Evolutionary conservation across 2,329 filamentous ascomycete genomes (phyloP), one percentile per base, ranked within the genome.

Genomic region (Apiospora sp.): DNA sequence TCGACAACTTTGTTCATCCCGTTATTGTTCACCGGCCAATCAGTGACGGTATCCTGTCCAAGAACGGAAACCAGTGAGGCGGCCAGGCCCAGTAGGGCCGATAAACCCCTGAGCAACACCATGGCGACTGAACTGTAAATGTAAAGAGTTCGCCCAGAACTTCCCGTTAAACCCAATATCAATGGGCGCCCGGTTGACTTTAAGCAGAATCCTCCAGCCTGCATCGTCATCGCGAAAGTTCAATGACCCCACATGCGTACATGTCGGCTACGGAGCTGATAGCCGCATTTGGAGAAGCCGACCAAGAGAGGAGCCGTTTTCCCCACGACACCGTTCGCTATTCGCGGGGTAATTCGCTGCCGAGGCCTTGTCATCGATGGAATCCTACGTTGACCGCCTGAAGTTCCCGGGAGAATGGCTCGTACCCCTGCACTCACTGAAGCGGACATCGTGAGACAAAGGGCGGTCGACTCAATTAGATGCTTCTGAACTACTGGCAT

Each of bases 1-100:
- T 81, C 75, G 27, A 82, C 80, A 34, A 82, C 71, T 24, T 80
- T 73, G 24, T 78, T 82, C 24, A 82, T 74, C 1, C 79, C 79
- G 72, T 82, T 79, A 61, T 80, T 77, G 37, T 79, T 79, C 6
- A 82, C 30, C 12, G 79, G 80, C 79, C 80, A 78, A 69, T 75
- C 70, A 24, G 72, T 73, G 10, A 74, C 54, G 51, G 61, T 75
- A 7, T 72, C 70, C 49, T 74, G 75, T 67, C 72, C 72, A 24
- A 73, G 43, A 69, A 73, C 73, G 41, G 70, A 34, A 71, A 49
- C 51, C n/a, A 75, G 51, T 22, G 69, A 72, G 13, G 48, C 58
- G 4, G 68, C 69, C 51, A 74, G 64, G 71, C 70, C 72, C 43
- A 72, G 68, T 19, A 74, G 13, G 41, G 43, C 58, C 22, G 70